These are phyloP conservation scores for Lolium rigidum DNA, from an alignment of 176 grass and related monocot genomes.

Conservation along the genomic window DNA sequence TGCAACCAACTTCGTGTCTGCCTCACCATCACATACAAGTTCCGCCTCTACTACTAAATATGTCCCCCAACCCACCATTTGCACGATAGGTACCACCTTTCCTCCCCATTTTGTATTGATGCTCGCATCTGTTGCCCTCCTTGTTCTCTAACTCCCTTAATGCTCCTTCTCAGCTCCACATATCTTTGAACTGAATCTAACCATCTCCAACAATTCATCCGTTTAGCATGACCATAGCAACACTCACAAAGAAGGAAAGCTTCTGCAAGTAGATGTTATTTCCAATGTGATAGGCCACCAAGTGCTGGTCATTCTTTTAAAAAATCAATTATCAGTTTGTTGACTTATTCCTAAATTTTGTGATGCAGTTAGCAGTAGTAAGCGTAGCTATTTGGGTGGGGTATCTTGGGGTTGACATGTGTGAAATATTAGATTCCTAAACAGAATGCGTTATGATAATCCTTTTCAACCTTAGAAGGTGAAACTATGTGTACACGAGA, in stretches of 20 bases:
- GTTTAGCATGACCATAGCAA: constrained; percentile 8
- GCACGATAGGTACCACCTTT: neutral
- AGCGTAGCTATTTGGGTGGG: neutral
- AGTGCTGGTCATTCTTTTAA: neutral
- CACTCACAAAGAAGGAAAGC: neutral
- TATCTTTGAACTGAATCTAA: neutral
- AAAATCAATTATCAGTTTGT: neutral
- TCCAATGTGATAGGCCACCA: neutral
- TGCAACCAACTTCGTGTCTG: neutral
- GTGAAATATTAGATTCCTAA: neutral
- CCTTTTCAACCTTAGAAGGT: neutral
- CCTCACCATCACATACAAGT: neutral
- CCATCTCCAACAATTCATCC: neutral
- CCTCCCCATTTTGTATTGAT: neutral
- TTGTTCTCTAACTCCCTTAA: neutral
- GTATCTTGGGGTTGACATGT: neutral
- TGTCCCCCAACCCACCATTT: neutral
- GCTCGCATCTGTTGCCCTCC: neutral
- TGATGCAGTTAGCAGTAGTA: neutral
- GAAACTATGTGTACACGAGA: no score
- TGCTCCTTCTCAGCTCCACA: neutral
- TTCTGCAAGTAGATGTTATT: neutral
- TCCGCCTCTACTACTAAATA: neutral
- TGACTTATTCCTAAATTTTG: neutral
- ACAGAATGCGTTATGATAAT: neutral